A percentile compares a stretch with the other conserved stretches of the same genome.
These are phyloP conservation scores for Omphalea diandra DNA, from an alignment of 441 rosid species.

Conservation along the genomic window DNA sequence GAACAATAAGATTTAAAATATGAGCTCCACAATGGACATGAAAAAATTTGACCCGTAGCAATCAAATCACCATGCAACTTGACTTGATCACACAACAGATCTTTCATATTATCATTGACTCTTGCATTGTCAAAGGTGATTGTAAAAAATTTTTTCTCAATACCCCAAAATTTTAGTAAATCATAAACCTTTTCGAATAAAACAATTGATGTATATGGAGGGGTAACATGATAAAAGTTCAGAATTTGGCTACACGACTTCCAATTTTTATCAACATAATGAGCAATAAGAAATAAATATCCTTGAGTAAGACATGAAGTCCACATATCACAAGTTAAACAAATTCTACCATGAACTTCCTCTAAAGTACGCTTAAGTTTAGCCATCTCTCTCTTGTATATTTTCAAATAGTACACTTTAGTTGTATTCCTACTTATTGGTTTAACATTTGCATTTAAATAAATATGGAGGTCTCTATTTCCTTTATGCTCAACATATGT, in stretches of 20 bases:
- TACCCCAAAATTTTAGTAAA: no score
- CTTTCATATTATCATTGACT: background rate
- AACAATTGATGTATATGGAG: background rate
- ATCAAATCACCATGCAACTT: background rate
- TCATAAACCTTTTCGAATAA: background rate
- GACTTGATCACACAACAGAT: background rate
- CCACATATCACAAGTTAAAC: conserved; percentile 12
- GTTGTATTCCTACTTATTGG: background rate
- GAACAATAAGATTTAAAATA: background rate
- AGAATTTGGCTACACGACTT: background rate
- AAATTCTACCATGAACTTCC: background rate
- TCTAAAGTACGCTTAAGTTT: background rate
- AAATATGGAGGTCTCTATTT: background rate
- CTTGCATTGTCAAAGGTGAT: background rate
- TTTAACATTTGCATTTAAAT: background rate
- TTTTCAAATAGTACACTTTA: background rate
- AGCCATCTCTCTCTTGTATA: background rate
- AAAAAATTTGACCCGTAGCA: background rate
- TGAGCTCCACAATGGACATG: background rate
- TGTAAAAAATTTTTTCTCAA: background rate
- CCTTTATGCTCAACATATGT: background rate
- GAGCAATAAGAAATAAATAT: conserved; percentile 4
- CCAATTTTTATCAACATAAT: conserved; percentile 10
- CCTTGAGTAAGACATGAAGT: background rate
- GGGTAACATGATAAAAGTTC: conserved; percentile 9